These are phyloP conservation scores for Hymenoscyphus linearis DNA, from an alignment of 2,329 filamentous ascomycete species.

Conservation along the genomic window DNA sequence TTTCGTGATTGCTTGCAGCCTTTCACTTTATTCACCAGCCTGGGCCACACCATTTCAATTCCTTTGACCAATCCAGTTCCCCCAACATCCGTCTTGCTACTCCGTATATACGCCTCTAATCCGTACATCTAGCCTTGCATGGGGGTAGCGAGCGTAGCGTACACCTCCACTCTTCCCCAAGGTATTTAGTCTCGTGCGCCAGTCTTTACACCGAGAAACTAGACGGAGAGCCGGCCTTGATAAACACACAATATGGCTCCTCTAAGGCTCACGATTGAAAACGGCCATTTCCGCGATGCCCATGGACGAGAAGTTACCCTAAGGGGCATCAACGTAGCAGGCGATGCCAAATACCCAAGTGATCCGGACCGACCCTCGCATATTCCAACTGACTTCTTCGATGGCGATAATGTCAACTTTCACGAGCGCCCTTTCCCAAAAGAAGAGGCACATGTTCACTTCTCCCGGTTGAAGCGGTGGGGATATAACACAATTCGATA, in stretches of 20 bases:
- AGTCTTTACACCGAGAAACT: neutral
- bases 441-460: slow-evolving; percentile 79
- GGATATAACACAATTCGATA: slow-evolving; percentile 97
- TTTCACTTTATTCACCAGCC: too few species aligned
- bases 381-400: slow-evolving; percentile 73
- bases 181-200: neutral
- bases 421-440: slow-evolving; percentile 78
- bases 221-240: neutral
- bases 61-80: too few species aligned
- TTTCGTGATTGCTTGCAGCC: too few species aligned
- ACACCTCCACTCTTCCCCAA: neutral
- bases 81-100: neutral
- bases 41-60: neutral
- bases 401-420: slow-evolving; percentile 88
- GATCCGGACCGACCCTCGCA: slow-evolving; percentile 79
- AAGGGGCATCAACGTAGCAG: slow-evolving; percentile 90
- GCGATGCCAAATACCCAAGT: slow-evolving; percentile 84
- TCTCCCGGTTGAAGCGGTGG: slow-evolving; percentile 77
- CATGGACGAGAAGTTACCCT: slow-evolving; percentile 81
- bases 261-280: slow-evolving; percentile 76
- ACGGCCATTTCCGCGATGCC: slow-evolving; percentile 75
- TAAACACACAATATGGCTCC: slow-evolving; percentile 53
- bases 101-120: neutral
- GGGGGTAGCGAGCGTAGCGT: neutral
- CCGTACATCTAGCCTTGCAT: neutral